phyloP scores from a whole-genome alignment of 1,284 basidiomycete genomes.

The Malassezia globosa region DNA sequence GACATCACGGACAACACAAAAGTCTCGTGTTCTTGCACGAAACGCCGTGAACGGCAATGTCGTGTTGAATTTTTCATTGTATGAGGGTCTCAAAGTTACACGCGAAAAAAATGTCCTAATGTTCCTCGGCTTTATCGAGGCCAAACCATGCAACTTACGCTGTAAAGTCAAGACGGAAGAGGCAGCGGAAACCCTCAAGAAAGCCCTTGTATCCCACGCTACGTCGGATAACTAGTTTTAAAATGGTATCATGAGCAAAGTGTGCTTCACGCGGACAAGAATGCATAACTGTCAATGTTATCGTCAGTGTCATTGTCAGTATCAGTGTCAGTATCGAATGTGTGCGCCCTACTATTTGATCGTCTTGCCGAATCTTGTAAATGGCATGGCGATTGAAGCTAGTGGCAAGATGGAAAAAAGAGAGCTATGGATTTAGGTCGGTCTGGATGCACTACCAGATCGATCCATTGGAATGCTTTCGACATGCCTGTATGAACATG shows the following conservation, averaged over 20 bases:
- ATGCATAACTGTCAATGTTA: background rate
- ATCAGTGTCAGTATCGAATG: background rate
- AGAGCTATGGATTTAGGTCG: constrained; percentile 20
- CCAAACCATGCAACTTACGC: constrained; percentile 27
- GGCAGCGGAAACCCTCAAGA: constrained; percentile 24
- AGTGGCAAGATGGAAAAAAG: constrained; percentile 24
- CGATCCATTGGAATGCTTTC: constrained; percentile 19
- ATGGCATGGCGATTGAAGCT: constrained; percentile 39
- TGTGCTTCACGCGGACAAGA: background rate
- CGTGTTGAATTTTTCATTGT: constrained; percentile 32
- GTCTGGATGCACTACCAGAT: background rate
- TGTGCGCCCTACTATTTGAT: constrained; percentile 37
- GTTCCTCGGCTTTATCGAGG: constrained; percentile 32
- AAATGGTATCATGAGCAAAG: background rate
- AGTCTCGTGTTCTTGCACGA: constrained; percentile 28
- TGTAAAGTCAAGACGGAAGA: constrained; percentile 39
- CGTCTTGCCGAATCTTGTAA: constrained; percentile 23
- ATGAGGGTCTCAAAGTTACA: constrained; percentile 22
- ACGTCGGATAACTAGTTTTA: background rate
- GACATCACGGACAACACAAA: constrained; percentile 19
- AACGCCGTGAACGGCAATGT: constrained; percentile 42
- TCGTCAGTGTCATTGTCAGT: background rate
- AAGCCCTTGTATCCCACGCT: constrained; percentile 18
- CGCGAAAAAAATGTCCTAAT: constrained; percentile 25
- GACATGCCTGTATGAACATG: constrained; percentile 6